Evolutionary conservation across 2,329 filamentous ascomycete genomes (phyloP), one percentile per base, ranked within the genome.

Genomic region (Tolypocladium pustulatum): DNA sequence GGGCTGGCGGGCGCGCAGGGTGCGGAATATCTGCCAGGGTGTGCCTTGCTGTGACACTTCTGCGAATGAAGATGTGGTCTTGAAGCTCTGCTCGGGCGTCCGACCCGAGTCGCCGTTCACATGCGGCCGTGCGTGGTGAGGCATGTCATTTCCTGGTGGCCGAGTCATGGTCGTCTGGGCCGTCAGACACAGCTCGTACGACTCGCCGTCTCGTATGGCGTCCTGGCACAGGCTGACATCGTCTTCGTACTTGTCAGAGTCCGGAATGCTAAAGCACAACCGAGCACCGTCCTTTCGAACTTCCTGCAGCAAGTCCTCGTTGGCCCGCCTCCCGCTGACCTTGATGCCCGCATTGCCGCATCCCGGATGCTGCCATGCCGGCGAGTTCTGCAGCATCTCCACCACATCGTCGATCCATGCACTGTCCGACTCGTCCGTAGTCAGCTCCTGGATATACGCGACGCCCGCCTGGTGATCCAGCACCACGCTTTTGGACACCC

Each of bases 101-200:
- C 30, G 30, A 13, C 17, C 5, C 9, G 4, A 13, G 20, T 13
- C 30, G 34, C 25, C 34, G 43, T 37, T 37, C 9, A 17, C 15
- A 22, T 22, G 20, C 27, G 54, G 25, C 20, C 46, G 60, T 57
- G 65, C 60, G 51, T 67, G 57, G 40, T 62, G 60, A 57, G 57
- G 63, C 83, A 62, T 76, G 73, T 56, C 72, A 70, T 51, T 78
- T 76, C 27, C 85, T 54, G 64, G 61, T 0, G 75, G 71, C 2
- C 74, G 74, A 25, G 69, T 79, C 64, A 94, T 82, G 40, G 78
- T 80, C 13, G 89, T 91, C 69, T 90, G 86, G 55, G 85, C 86
- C 0, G 90, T 95, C 9, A 95, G 80, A 64, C 90, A 95, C 8
- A 96, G 80, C 69, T 96, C 91, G 70, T 96, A 96, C 0, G 90